Conservation (phyloP, 2,329 filamentous ascomycete genomes). For the Chrysoporthe deuterocubensis region DNA sequence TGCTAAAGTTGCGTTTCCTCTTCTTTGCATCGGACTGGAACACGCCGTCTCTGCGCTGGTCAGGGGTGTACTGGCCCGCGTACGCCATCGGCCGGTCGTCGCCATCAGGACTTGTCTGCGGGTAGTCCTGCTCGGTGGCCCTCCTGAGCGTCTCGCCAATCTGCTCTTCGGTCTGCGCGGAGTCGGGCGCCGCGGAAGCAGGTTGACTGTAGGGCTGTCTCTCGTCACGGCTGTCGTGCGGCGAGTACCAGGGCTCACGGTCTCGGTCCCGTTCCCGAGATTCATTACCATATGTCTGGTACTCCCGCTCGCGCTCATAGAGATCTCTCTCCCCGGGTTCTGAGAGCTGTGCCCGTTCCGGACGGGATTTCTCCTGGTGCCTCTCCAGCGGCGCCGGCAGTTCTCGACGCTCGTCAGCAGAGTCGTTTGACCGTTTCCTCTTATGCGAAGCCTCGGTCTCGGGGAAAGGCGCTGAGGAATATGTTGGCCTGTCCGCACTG, state of each 20-base stretch:
- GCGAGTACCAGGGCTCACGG: conserved; percentile 53
- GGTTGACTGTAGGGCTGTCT: conserved; percentile 51
- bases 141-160: conserved; percentile 50
- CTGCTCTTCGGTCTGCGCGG: conserved; percentile 56
- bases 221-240: conserved; percentile 50
- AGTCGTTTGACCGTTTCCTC: conserved; percentile 69
- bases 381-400: conserved; percentile 36
- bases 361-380: conserved; percentile 39
- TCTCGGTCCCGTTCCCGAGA: conserved; percentile 49
- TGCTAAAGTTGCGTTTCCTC: conserved; percentile 83
- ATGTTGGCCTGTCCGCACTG: conserved; percentile 24
- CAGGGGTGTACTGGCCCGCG: conserved; percentile 49
- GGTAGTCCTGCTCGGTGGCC: conserved; percentile 54
- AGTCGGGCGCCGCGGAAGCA: conserved; percentile 49
- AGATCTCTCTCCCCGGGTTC: conserved; percentile 32
- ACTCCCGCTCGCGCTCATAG: conserved; percentile 40
- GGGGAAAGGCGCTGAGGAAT: conserved; percentile 45
- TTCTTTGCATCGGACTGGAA: conserved; percentile 68
- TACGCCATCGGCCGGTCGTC: conserved; percentile 51
- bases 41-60: conserved; percentile 52
- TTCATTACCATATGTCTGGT: conserved; percentile 50
- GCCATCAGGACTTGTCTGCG: conserved; percentile 57
- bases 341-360: conserved; percentile 29
- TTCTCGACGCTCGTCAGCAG: conserved; percentile 54
- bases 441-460: conserved; percentile 60